phyloP scores from a whole-genome alignment of 805 yeast genomes.

The Cyberlindnera lachancei region DNA sequence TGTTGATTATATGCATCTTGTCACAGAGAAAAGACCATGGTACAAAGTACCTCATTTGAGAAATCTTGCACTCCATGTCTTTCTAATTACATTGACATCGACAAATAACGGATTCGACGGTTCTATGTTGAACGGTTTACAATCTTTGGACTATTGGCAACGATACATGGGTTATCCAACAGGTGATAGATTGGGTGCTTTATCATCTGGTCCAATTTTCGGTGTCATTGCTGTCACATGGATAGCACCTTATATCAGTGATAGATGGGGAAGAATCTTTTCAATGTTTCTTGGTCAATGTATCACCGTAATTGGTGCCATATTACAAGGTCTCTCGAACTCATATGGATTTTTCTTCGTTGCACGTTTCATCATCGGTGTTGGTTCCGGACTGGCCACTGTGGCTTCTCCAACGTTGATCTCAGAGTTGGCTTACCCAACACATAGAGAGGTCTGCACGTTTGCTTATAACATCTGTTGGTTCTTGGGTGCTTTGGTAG shows the following conservation, averaged over 20 bases:
- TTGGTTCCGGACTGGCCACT: slow-evolving; percentile 31
- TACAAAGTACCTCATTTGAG: slow-evolving; percentile 30
- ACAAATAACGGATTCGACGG: slow-evolving; percentile 42
- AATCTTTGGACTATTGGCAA: slow-evolving; percentile 33
- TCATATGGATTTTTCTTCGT: slow-evolving; percentile 20
- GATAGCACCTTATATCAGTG: slow-evolving; percentile 26
- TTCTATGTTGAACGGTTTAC: slow-evolving; percentile 43
- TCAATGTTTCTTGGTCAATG: slow-evolving; percentile 13
- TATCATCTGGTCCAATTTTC: slow-evolving; percentile 32
- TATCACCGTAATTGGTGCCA: slow-evolving; percentile 17
- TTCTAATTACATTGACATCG: slow-evolving; percentile 37
- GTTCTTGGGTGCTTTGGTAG: slow-evolving; percentile 46
- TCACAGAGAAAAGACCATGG: slow-evolving; percentile 22
- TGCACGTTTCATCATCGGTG: slow-evolving; percentile 39
- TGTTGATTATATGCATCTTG: too few relatives aligned
- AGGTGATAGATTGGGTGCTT: slow-evolving; percentile 33
- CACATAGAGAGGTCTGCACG: slow-evolving; percentile 33
- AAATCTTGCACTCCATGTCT: slow-evolving; percentile 28
- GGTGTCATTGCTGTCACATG: slow-evolving; percentile 30
- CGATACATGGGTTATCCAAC: slow-evolving; percentile 31
- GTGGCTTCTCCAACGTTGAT: slow-evolving; percentile 41
- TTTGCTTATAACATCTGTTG: slow-evolving; percentile 41
- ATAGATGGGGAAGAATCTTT: slow-evolving; percentile 35
- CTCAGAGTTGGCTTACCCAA: slow-evolving; percentile 44
- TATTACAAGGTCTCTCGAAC: slow-evolving; percentile 21